Evolutionary conservation across 108 stramenopile genomes (phyloP), one percentile per base, ranked within the genome.

Genomic region (Pinguiococcus pyrenoidosus): DNA sequence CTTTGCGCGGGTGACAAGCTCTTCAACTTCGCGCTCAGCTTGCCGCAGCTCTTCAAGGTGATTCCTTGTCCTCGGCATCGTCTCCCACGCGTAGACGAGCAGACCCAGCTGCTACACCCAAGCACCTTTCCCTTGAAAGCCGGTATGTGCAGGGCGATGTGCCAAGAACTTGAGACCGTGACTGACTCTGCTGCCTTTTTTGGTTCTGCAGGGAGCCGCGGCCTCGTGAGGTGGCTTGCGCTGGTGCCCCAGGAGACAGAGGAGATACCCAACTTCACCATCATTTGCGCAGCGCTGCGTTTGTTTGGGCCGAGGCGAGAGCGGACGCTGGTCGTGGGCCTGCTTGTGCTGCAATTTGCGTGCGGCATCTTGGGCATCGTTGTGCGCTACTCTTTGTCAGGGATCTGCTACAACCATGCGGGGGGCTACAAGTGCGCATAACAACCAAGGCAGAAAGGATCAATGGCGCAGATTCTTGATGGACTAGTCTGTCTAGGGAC

Each of bases 41-140:
- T 73, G n/a, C 97, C 97, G 12, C 97, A 99, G 71, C 55, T 99
- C 17, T 88, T 96, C 68, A 85, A 86, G 56, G 21, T 95, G 4
- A 67, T 92, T 4, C 88, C 87, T 0, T 95, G 93, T 62, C 96
- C 96, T 0, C 55, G 93, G 24, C 96, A 99, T 55, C 74, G 96
- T 40, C 69, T 99, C 38, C n/a, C n/a, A n/a, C n/a, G n/a, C n/a
- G n/a, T n/a, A n/a, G n/a, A n/a, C n/a, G n/a, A n/a, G n/a, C n/a
- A n/a, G n/a, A n/a, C 96, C 96, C 13, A 71, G 54, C 35, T 82
- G 27, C 29, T 21, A 37, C 14, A 12, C 29, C n/a, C 2, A 14
- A 12, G 3, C 10, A 4, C 2, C 39, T 14, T 40, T 9, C 17
- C 16, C 4, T 6, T 40, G 17, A 6, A 20, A 4, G 16, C 5